A percentile compares a stretch with the other conserved stretches of the same genome.
Evolutionary conservation across 495 filamentous ascomycete genomes (phyloP).

Genomic region (Apodospora peruviana): DNA sequence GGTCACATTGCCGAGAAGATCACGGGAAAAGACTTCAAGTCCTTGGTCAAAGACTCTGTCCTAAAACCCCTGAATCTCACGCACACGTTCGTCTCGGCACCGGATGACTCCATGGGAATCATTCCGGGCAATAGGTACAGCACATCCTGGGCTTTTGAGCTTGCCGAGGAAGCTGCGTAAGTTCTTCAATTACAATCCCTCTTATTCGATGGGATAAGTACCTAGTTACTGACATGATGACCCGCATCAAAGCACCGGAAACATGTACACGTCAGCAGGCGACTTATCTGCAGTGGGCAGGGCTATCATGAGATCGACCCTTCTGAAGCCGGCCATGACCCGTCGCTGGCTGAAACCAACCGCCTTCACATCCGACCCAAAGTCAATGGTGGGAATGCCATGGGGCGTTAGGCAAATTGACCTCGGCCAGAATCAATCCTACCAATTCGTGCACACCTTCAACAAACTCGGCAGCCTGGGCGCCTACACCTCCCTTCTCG

Average conservation of each 20-base stretch:
- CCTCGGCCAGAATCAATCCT: conserved; percentile 18
- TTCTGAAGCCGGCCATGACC: conserved; percentile 42
- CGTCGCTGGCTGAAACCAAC: conserved; percentile 53
- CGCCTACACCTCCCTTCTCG: conserved; percentile 41
- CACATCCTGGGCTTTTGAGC: conserved; percentile 26
- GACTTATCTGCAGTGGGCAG: conserved; percentile 48
- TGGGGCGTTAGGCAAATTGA: conserved; percentile 49
- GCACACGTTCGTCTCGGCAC: conserved; percentile 29
- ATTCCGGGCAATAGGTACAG: conserved; percentile 26
- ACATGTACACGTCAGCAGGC: conserved; percentile 46
- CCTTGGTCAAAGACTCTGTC: conserved; percentile 34
- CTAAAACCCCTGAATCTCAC: conserved; percentile 39
- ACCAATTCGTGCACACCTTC: conserved; percentile 41
- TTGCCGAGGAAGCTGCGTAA: conserved; percentile 32
- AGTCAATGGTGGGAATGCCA: conserved; percentile 44
- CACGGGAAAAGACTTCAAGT: conserved; percentile 27
- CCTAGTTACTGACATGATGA: too few species aligned
- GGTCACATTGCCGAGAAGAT: conserved; percentile 33
- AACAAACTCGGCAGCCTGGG: conserved; percentile 51
- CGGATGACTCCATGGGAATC: conserved; percentile 25
- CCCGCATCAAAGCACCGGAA: conserved; percentile 52
- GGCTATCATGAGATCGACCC: conserved; percentile 46
- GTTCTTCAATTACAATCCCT: conserved; percentile 2
- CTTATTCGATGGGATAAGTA: neutral
- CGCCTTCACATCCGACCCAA: conserved; percentile 41